These are phyloP conservation scores for Chaetoceros tenuissimus DNA, from an alignment of 108 stramenopile species.

Conservation along the genomic window DNA sequence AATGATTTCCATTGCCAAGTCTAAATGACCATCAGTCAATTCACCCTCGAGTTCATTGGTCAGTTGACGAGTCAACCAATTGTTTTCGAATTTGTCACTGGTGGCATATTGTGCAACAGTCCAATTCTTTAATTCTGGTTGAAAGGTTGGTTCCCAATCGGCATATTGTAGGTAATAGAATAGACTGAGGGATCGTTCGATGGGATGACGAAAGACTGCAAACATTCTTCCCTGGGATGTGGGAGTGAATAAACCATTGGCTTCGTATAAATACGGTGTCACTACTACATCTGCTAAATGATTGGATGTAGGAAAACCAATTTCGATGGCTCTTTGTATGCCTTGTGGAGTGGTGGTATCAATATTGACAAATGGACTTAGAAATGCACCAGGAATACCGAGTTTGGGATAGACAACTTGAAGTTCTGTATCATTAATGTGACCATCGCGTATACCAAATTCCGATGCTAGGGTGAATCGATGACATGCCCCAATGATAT, in stretches of 20 bases:
- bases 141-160: constrained; percentile 41
- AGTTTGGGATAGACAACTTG: constrained; percentile 40
- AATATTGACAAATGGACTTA: constrained; percentile 47
- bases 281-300: constrained; percentile 48
- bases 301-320: constrained; percentile 50
- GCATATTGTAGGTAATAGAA: constrained; percentile 40
- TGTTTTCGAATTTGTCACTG: constrained; percentile 38
- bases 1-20: constrained; percentile 40
- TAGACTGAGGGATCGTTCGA: constrained; percentile 45
- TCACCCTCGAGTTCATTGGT: constrained; percentile 34
- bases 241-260: constrained; percentile 40
- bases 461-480: constrained; percentile 45
- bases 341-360: constrained; percentile 49
- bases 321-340: constrained; percentile 32
- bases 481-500: constrained; percentile 40
- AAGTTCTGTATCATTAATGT: constrained; percentile 33
- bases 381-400: constrained; percentile 29
- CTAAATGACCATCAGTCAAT: constrained; percentile 26
- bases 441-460: constrained; percentile 51
- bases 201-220: constrained; percentile 49
- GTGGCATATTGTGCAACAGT: constrained; percentile 40
- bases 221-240: constrained; percentile 39
- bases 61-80: constrained; percentile 56
- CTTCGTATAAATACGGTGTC: constrained; percentile 38
- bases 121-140: constrained; percentile 44